Base-by-base conservation (phyloP, 2,329 filamentous ascomycete species). In the Apiospora rasikravindrae region DNA sequence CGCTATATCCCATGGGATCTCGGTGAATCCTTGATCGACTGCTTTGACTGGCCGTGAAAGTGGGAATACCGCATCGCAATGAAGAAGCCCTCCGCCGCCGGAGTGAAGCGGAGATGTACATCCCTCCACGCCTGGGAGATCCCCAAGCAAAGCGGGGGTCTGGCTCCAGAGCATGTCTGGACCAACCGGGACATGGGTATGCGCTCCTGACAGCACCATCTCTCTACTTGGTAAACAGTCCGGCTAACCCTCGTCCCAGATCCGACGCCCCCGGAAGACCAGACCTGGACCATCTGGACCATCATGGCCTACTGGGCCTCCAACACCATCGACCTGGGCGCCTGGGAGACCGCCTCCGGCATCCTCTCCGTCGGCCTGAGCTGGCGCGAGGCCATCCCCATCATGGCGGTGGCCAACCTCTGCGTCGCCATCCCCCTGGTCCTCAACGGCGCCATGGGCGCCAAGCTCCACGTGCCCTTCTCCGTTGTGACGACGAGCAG, bases 391-490 rank as follows among this genome's bases (percentile, higher is more conserved):
- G 79, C 79, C 5, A 80, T 80, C 45, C 78, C 78, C 2, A 78
- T 79, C 74, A 90, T 86, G 77, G 75, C 86, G 61, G 88, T 92
- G n/a, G 91, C 91, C 61, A 87, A 88, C 16, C 83, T 87, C 14
- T 91, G 89, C 75, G 89, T 90, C 26, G 88, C 89, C 19, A 85
- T 90, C 14, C 82, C 84, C 14, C 83, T 86, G 78, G 84, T 86
- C 13, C 78, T 86, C n/a, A 86, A 87, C 75, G 85, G 85, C 24
- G 84, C 84, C 19, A 85, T 85, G 71, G 84, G 85, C 24, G 82
- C 84, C 14, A 82, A 83, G 71, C 78, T 86, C n/a, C 85, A 87
- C 72, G 81, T 86, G 19, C 85, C 85, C 13, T 87, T 86, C 76
- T 83, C 84, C 6, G 83, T 87, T 24, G 81, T 84, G 33, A 81